A percentile compares a stretch with the other conserved stretches of the same genome.
Conservation (phyloP, 1,284 basidiomycete genomes). For the Mixia osmundae region DNA sequence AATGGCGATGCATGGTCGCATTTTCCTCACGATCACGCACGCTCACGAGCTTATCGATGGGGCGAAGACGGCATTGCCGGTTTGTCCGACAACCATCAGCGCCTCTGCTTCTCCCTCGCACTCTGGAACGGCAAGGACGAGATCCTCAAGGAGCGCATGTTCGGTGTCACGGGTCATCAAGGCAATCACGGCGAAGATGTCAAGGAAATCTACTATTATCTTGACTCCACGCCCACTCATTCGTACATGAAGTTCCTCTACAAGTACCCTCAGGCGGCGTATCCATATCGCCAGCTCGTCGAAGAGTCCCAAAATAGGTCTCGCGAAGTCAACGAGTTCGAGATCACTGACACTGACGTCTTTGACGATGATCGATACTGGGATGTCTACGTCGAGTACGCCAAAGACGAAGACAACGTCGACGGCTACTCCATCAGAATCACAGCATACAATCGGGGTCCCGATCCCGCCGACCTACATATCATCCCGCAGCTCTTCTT, state of each 20-base stretch:
- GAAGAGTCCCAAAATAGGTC: conserved; percentile 12
- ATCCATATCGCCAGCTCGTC: conserved; percentile 56
- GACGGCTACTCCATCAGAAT: conserved; percentile 79
- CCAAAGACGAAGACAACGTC: conserved; percentile 35
- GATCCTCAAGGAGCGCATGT: conserved; percentile 48
- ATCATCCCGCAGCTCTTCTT: conserved; percentile 53
- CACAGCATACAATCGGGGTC: conserved; percentile 87
- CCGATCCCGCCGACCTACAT: conserved; percentile 19
- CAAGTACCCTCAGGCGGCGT: conserved; percentile 83
- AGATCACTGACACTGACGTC: conserved; percentile 42
- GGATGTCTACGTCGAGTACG: neutral
- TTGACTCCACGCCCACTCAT: conserved; percentile 86
- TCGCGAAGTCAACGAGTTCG: conserved; percentile 26
- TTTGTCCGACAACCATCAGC: conserved; percentile 81
- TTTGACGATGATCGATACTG: conserved; percentile 6
- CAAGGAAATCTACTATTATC: neutral
- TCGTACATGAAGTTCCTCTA: conserved; percentile 99
- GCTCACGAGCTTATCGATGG: conserved; percentile 97
- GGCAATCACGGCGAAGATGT: conserved; percentile 75
- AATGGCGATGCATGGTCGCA: conserved; percentile 90
- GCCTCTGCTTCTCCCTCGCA: conserved; percentile 25
- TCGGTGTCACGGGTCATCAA: conserved; percentile 95
- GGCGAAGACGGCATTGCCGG: conserved; percentile 94
- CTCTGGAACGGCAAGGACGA: neutral
- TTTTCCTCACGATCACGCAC: conserved; percentile 96